Evolutionary conservation across 192 early-diverging fungal genomes (phyloP), one percentile per base, ranked within the genome.

Genomic region (Backusella liffmaniae): DNA sequence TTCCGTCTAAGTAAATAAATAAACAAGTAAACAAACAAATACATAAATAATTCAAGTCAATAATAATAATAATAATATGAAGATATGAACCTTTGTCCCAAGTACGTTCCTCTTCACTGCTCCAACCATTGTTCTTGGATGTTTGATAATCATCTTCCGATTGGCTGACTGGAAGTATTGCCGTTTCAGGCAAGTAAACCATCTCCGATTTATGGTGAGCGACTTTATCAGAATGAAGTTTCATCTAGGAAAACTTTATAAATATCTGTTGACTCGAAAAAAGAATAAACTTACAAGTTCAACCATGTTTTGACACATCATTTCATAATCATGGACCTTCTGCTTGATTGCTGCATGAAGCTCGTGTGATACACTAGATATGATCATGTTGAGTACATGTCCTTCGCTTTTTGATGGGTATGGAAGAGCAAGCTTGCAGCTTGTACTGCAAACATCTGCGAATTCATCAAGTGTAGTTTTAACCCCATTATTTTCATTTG

Each of bases 171-270:
- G 29, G 70, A 49, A 44, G 29, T 41, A 71, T 71, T 41, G 12
- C 70, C 29, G 70, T 71, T 71, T 71, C 70, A 71, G 70, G 70
- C 26, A 71, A 42, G 34, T 36, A 36, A 5, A 36, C 66, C 29
- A 67, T 36, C 35, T 67, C 66, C 26, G 70, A 71, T 71, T 71
- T 71, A 71, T 71, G 70, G 16, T 71, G 42, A 71, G 42, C 42
- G 26, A 71, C 70, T 71, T 44, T 71, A 26, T 71, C 44, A 46
- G 36, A 46, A 44, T 71, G 70, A 49, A 71, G 70, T 71, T 71
- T 71, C 70, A 71, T 71, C 70, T 71, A 71, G n/a, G 26, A 39
- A 69, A 39, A 44, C 42, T 12, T 26, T 70, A 5, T 70, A 39
- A 69, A 69, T 3, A 69, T 39, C 18, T 49, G 16, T 49, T 49